Evolutionary conservation across 2,329 filamentous ascomycete species (phyloP).

Genomic region (Rhynchosporium secalis): DNA sequence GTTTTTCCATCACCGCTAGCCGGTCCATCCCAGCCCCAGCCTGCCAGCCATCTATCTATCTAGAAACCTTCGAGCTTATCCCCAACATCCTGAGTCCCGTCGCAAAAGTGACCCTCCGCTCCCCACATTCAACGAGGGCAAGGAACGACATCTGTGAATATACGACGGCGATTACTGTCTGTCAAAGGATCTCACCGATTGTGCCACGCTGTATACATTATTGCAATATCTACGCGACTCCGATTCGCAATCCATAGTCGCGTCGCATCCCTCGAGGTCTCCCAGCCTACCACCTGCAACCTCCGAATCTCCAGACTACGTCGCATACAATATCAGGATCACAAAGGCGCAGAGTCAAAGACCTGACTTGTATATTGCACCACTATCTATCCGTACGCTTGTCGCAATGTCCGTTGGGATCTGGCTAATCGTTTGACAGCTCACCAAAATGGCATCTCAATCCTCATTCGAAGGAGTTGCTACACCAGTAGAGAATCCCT

Average conservation of each 20-base stretch:
- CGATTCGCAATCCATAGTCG: conserved; percentile 1
- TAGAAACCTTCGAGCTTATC: neutral
- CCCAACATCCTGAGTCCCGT: neutral
- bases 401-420: neutral
- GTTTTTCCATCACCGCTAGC: neutral
- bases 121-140: conserved; percentile 2
- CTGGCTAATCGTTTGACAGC: conserved; percentile 9
- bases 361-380: neutral
- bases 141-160: conserved; percentile 11
- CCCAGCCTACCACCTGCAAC: neutral
- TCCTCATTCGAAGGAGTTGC: conserved; percentile 31
- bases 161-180: conserved; percentile 9
- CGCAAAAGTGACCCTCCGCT: neutral
- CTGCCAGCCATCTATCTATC: neutral
- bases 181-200: neutral
- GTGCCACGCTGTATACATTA: conserved; percentile 3
- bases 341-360: neutral
- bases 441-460: conserved; percentile 32
- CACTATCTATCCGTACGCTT: conserved; percentile 4
- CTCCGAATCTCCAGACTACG: neutral
- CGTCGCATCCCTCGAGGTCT: conserved; percentile 1
- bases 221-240: conserved; percentile 15
- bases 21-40: neutral
- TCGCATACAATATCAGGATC: neutral
- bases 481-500: conserved; percentile 28